Percentiles rank a stretch among this genome's conserved stretches.
Conservation (phyloP, 83 land plant genomes). For the Picea mariana region DNA sequence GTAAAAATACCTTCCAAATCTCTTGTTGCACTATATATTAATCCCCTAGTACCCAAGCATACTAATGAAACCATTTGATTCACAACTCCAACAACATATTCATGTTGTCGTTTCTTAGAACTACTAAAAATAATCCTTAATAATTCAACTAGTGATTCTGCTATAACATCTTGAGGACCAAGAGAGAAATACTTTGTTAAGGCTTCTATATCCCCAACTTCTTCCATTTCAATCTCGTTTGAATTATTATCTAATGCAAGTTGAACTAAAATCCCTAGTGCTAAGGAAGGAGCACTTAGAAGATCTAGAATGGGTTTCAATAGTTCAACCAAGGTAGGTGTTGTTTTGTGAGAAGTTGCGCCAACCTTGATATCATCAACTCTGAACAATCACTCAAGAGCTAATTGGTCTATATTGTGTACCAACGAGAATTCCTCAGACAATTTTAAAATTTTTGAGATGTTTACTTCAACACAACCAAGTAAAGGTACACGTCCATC, state of each 20-base stretch:
- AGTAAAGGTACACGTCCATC: conserved; percentile 20
- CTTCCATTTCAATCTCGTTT: conserved; percentile 86
- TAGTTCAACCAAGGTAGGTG: no score
- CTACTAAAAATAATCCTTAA: conserved; percentile 76
- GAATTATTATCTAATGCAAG: conserved; percentile 73
- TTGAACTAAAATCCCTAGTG: conserved; percentile 43
- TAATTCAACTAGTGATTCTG: conserved; percentile 89
- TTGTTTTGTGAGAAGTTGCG: no score
- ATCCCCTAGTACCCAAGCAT: conserved; percentile 81
- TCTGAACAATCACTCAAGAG: no score
- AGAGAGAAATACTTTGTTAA: conserved; percentile 89
- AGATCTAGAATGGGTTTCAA: no score
- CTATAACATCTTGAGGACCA: conserved; percentile 92
- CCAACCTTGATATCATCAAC: no score
- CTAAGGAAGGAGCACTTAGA: no score
- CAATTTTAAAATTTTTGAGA: no score
- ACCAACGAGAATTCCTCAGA: no score
- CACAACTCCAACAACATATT: conserved; percentile 79
- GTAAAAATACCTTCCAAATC: conserved; percentile 85
- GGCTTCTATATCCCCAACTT: conserved; percentile 89
- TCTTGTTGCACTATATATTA: conserved; percentile 88
- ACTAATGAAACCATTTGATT: conserved; percentile 90
- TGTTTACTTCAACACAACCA: no score
- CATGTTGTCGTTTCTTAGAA: conserved; percentile 82
- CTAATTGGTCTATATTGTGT: no score